Evolutionary conservation across 2,329 filamentous ascomycete genomes (phyloP), one percentile per base, ranked within the genome.

Genomic region (Zasmidium angulare): DNA sequence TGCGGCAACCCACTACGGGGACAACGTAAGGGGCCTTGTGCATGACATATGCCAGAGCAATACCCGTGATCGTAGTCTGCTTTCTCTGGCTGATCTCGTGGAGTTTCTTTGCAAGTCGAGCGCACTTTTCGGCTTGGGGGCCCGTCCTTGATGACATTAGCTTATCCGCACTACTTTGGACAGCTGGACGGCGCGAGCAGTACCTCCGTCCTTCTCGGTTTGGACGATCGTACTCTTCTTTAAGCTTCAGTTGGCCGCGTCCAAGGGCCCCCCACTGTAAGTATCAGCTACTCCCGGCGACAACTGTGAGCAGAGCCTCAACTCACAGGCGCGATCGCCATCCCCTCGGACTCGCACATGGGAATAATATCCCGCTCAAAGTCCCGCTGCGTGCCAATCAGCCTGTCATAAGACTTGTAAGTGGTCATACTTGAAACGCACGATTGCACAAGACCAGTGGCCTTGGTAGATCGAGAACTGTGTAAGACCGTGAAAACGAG

Each of bases 391-490:
- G 11, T 29, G 26, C 11, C 26, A 29, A 11, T 29, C 4, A 29
- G 6, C 6, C 26, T 29, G n/a, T 29, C 26, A 29, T 6, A 4
- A 29, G 11, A 29, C 26, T 29, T 6, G 11, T 4, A 29, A 29
- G 26, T 29, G 26, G 26, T 11, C 26, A 4, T 11, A 29, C 26
- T 11, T 29, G 11, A 29, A 43, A 43, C 26, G 26, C 11, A 6
- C n/a, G n/a, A n/a, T n/a, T n/a, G n/a, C n/a, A n/a, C n/a, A n/a
- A n/a, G 50, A 55, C 62, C 86, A 90, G 11, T 75, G 77, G 9
- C 88, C 88, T 73, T 89, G 86, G 72, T 89, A 90, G 29, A 90
- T 82, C 36, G 79, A 82, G 76, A 92, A 92, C 43, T 83, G 86
- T 1, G 85, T 83, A 22, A 91, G 79, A 12, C 86, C 87, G 63